phyloP scores from a whole-genome alignment of 2,329 filamentous ascomycete species.

The Cytospora leucostoma region DNA sequence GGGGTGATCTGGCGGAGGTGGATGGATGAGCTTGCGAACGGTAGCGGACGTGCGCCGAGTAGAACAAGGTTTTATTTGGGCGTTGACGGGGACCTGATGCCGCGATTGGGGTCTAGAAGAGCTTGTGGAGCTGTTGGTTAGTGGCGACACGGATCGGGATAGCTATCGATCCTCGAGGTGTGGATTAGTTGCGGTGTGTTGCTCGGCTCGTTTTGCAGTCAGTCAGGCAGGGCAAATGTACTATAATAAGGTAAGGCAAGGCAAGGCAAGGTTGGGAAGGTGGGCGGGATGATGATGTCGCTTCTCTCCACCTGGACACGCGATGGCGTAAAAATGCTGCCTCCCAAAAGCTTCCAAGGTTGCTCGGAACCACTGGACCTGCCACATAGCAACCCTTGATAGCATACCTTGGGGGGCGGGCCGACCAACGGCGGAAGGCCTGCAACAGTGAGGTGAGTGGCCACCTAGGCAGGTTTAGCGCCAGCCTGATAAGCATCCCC shows the following conservation, averaged over 20 bases:
- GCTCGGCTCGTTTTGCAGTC: background rate
- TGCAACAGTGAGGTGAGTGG: background rate
- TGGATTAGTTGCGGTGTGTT: background rate
- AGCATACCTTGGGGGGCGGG: background rate
- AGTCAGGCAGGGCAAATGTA: background rate
- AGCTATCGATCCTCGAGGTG: background rate
- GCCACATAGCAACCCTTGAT: background rate
- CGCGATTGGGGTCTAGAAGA: background rate
- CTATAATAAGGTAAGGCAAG: background rate
- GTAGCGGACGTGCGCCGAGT: background rate
- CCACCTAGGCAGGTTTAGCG: no score
- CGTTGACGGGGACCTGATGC: background rate
- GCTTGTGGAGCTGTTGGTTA: background rate
- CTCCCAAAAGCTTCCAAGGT: background rate
- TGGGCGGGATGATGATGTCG: constrained; percentile 21
- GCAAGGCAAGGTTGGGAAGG: background rate
- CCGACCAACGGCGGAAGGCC: background rate
- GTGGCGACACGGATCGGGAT: constrained; percentile 1
- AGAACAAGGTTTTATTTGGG: background rate
- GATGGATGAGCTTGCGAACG: background rate
- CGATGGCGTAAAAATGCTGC: background rate
- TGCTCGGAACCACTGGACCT: background rate
- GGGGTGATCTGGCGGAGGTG: background rate
- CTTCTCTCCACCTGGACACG: background rate
- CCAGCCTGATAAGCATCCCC: no score